Conservation (phyloP, 179 eudicot genomes). For the Beta macrorhiza region DNA sequence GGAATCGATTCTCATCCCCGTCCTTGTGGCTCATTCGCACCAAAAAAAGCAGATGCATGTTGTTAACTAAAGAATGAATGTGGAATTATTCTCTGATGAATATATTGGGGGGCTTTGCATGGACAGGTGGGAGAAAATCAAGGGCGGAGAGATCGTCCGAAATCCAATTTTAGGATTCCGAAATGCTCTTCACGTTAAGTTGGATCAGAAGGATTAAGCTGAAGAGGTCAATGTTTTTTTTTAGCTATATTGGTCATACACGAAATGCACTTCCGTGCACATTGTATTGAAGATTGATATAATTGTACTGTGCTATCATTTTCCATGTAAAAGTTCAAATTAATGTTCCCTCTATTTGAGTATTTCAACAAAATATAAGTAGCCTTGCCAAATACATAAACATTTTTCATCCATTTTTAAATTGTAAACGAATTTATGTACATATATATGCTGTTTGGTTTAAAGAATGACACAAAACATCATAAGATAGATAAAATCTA, state of each 20-base stretch:
- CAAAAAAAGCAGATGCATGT: too few relatives aligned
- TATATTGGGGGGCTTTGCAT: background rate
- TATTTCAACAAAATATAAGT: background rate
- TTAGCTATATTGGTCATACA: background rate
- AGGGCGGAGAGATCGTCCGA: conserved; percentile 51
- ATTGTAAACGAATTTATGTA: too few relatives aligned
- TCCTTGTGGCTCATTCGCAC: too few relatives aligned
- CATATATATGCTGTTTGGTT: too few relatives aligned
- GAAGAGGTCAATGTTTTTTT: background rate
- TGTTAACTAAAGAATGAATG: background rate
- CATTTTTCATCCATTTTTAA: too few relatives aligned
- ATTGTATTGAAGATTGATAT: background rate
- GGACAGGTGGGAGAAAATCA: conserved; percentile 44
- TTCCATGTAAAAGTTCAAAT: background rate
- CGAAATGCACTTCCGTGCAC: background rate
- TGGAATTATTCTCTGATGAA: background rate
- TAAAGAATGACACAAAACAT: too few relatives aligned
- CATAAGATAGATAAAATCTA: too few relatives aligned
- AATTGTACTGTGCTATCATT: background rate
- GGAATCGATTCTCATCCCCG: too few relatives aligned
- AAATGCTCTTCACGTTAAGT: conserved; percentile 45
- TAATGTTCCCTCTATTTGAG: background rate
- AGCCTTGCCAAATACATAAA: too few relatives aligned
- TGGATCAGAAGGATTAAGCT: conserved; percentile 27
- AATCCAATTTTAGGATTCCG: conserved; percentile 41